Evolutionary conservation across 164 flowering plant genomes (phyloP).

Genomic region (Brasenia schreberi): DNA sequence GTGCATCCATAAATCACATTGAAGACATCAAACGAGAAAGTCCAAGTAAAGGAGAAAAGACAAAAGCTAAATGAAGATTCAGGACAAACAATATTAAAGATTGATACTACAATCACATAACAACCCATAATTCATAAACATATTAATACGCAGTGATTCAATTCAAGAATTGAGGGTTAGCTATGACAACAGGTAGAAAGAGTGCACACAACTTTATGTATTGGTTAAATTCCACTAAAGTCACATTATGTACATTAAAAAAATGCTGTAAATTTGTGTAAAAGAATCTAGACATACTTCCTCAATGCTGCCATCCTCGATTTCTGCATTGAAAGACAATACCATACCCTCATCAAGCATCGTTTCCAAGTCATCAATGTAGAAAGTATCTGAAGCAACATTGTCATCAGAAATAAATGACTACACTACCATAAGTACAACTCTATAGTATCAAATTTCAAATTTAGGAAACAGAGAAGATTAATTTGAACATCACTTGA

Average conservation of each 20-base stretch:
- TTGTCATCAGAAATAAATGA: not conserved
- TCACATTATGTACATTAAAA: not conserved
- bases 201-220: too few relatives aligned
- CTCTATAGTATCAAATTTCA: not conserved
- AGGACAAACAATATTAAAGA: too few relatives aligned
- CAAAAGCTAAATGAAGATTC: too few relatives aligned
- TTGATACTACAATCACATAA: too few relatives aligned
- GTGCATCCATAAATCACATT: too few relatives aligned
- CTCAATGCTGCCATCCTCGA: slow-evolving; percentile 39
- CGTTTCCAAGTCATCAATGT: slow-evolving; percentile 27
- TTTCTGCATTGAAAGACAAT: slow-evolving; percentile 20
- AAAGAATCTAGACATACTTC: slow-evolving; percentile 13
- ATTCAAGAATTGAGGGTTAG: too few relatives aligned
- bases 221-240: too few relatives aligned
- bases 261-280: not conserved
- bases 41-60: too few relatives aligned
- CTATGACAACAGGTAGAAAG: too few relatives aligned
- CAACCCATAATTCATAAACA: too few relatives aligned
- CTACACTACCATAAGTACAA: not conserved
- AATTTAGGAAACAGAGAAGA: not conserved
- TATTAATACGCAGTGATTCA: too few relatives aligned
- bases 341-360: slow-evolving; percentile 27
- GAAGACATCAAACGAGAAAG: too few relatives aligned
- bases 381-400: slow-evolving; percentile 12
- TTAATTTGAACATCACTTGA: not conserved